Base-by-base conservation (phyloP, 108 stramenopile genomes). In the Nannochloropsis granulata region DNA sequence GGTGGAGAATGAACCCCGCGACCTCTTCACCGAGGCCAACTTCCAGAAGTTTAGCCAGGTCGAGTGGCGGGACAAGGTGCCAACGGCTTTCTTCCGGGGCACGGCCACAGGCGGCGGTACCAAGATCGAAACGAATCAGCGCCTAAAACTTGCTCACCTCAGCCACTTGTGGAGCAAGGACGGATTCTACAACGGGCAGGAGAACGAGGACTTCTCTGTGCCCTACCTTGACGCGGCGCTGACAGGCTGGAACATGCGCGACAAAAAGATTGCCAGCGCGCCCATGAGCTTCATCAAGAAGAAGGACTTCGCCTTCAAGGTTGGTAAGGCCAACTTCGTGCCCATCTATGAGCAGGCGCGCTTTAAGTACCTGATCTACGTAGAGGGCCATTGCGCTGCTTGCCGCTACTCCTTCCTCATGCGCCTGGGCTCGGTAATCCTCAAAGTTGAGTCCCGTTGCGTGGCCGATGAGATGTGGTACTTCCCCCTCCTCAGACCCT, bases 361-460 rank as follows among this genome's bases (percentile, higher is more conserved):
- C 81, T 43, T 43, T 43, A 84, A 89, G 88, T 98, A 98, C 92
- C 85, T 98, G 86, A 91, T 99, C 23, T 99, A 99, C 90, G 94
- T 96, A 0, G 98, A 99, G 88, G 98, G 98, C 16, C 98, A 99
- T 89, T 99, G 98, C 89, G 98, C 98, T 45, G 98, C 98, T 78
- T 98, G 96, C 91, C 96, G 98, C 88, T 99, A 99, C 89, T 96
- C 94, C 10, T 99, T 98, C 91, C 97, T 99, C 95, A 99, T 99
- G 97, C 94, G 97, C 10, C 91, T 99, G 78, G 98, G 98, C 12
- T 92, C 92, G 79, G 98, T 99, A 43, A 99, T 99, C 86, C 90
- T 99, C 78, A 97, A 97, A 90, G 98, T 98, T 46, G 79, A 84
- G 24, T 88, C 87, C 12, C 87, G 85, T 9, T 91, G 90, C 85